Evolutionary conservation across 2,329 filamentous ascomycete genomes (phyloP), one percentile per base, ranked within the genome.

Genomic region (Neophaeococcomyces aloes): DNA sequence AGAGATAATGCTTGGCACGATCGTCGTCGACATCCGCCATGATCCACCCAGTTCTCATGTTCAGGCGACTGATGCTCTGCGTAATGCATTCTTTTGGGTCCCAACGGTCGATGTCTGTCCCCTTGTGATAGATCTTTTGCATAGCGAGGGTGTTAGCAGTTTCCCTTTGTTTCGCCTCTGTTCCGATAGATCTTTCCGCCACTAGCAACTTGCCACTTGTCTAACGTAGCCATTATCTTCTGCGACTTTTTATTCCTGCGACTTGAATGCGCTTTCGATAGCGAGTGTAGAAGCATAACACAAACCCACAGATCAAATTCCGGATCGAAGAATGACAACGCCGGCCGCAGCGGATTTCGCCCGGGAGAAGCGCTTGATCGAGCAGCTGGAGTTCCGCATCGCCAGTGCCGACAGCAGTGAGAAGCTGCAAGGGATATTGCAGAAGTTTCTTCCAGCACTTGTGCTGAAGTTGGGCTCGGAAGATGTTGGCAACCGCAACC

Each of bases 381-480:
- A 84, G 57, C 89, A 85, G 59, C 82, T 94, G 35, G 87, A 93
- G 62, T 78, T 91, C 58, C 77, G 81, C 51, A 91, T 95, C 56
- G 82, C 78, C 21, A 76, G 89, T 41, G 83, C 88, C 21, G 83
- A 86, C 54, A 81, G 86, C 40, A 89, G 95, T 60, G 72, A 78
- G 50, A 93, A 89, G 65, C 75, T 98, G 1, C 78, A 89, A 60
- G 67, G 78, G 18, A 70, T 91, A 13, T 71, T 98, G 14, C 78
- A 83, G 56, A 79, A 76, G 32, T 95, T 89, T 58, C 71, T 98
- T 19, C 69, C 83, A 3, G 83, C 89, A 1, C 66, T 96, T 8
- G 74, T 98, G 2, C 71, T 95, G 46, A 96, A 96, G 61, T 78
- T 93, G 25, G 79, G 75, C 25, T 95, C 88, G 37, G 83, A 86